Evolutionary conservation across 257 asterid species (phyloP), one percentile per base, ranked within the genome.

Genomic region (Asclepias syriaca): DNA sequence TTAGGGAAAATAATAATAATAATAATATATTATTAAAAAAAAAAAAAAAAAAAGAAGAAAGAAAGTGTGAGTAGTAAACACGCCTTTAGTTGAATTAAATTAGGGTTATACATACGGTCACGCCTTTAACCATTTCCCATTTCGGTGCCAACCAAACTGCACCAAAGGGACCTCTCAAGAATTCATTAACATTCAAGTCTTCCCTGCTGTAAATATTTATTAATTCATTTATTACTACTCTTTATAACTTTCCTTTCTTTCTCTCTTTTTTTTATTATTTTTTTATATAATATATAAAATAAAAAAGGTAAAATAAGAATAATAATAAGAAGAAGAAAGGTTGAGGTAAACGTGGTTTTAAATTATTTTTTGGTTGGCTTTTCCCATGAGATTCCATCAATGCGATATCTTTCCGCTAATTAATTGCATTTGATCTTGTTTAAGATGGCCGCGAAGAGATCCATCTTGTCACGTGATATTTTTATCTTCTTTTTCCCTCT

Each of bases 381-480:
- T 76, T 69, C 76, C 76, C 49, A 69, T 80, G 79, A 65, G 81
- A 57, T 65, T 80, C 58, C 78, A 72, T 72, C 78, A 80, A 68
- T 79, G 66, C 76, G 50, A 34, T 18, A 46, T 21, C 29, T 34
- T 34, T 18, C 78, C 66, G 13, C 19, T 58, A 58, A 64, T 50
- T 57, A 72, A 71, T 48, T 72, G 72, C 72, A 65, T 71, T 77
- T 73, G 59, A 24, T 49, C 45, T 74, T 19, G 8, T 73, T 51
- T 40, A 70, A 37, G 66, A 73, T 34, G 50, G 22, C 54, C 66
- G 37, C 22, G 71, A 13, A 34, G 3, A 22, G 65, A 51, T 64
- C 65, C 77, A 53, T 2, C 18, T 4, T 73, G 11, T 64, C 77
- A 73, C 65, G 54, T 64, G 77, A 73, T 39, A 1, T 60, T 48